A percentile compares a stretch with the other conserved stretches of the same genome.
Conservation (phyloP, 768 basidiomycete genomes). For the Suillus luteus region DNA sequence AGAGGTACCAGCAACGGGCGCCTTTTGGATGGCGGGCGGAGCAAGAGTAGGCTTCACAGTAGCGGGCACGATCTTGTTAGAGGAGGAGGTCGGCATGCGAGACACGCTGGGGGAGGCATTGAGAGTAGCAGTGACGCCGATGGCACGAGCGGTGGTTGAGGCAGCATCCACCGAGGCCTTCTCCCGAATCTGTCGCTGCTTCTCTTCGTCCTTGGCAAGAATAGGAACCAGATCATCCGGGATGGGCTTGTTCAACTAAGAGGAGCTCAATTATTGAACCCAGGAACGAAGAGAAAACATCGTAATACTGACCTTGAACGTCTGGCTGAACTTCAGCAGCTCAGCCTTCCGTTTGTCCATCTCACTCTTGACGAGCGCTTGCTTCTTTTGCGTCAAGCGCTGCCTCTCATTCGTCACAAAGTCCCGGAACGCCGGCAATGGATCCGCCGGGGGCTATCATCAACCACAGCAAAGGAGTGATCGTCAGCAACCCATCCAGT, state of each 20-base stretch:
- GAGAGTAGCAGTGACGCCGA: constrained; percentile 50
- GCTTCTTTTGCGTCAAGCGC: constrained; percentile 86
- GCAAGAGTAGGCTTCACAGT: constrained; percentile 32
- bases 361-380: constrained; percentile 85
- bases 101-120: constrained; percentile 50
- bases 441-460: constrained; percentile 65
- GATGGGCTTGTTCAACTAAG: constrained; percentile 89
- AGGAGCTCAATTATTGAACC: constrained; percentile 3
- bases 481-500: constrained; percentile 14
- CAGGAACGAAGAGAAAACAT: constrained; percentile 1
- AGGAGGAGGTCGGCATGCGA: constrained; percentile 35
- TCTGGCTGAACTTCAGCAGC: constrained; percentile 88
- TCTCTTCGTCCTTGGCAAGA: constrained; percentile 91
- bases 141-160: constrained; percentile 67
- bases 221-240: constrained; percentile 93
- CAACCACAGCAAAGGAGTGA: constrained; percentile 12
- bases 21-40: constrained; percentile 29
- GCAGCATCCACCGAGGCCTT: constrained; percentile 71
- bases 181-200: constrained; percentile 80
- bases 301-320: constrained; percentile 77
- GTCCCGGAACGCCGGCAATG: constrained; percentile 84
- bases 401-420: constrained; percentile 94
- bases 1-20: constrained; percentile 19
- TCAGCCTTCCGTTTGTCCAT: constrained; percentile 96
- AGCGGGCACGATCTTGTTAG: constrained; percentile 32